These are phyloP conservation scores for Vachellia collinsii DNA, from an alignment of 306 rosid species.

Conservation along the genomic window DNA sequence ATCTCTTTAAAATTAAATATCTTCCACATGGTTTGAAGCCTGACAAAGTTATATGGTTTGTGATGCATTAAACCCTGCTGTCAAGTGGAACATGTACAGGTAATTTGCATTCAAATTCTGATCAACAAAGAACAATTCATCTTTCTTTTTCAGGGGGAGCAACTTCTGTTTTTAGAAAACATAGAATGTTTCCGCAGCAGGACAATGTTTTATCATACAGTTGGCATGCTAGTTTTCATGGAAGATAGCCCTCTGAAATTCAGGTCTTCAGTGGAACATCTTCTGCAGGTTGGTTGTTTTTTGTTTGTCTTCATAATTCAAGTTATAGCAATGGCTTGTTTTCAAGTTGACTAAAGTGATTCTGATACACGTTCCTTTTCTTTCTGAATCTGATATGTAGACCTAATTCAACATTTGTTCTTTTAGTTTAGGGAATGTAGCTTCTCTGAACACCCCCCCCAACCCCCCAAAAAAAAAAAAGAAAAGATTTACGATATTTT, in stretches of 20 bases:
- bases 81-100: slow-evolving; percentile 13
- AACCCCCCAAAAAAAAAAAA: not conserved
- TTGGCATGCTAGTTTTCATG: slow-evolving; percentile 53
- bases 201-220: slow-evolving; percentile 46
- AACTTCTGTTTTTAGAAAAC: slow-evolving; percentile 44
- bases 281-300: slow-evolving; percentile 47
- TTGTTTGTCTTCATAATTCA: slow-evolving; percentile 7
- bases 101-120: slow-evolving; percentile 6
- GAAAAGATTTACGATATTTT: not conserved
- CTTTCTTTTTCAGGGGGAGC: slow-evolving; percentile 46
- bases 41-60: not conserved
- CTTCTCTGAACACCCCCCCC: slow-evolving; percentile 5
- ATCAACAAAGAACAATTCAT: not conserved
- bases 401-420: slow-evolving; percentile 11
- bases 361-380: not conserved
- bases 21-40: not conserved
- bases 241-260: slow-evolving; percentile 50
- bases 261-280: slow-evolving; percentile 53
- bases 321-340: slow-evolving; percentile 6
- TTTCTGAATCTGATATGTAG: slow-evolving; percentile 6
- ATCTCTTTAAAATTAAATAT: not conserved
- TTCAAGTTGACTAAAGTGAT: not conserved
- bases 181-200: slow-evolving; percentile 50
- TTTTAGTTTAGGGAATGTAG: slow-evolving; percentile 10
- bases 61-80: slow-evolving; percentile 11